A percentile compares a stretch with the other conserved stretches of the same genome.
These are phyloP conservation scores for Lodderomyces beijingensis DNA, from an alignment of 1,139 yeast species.

Conservation along the genomic window DNA sequence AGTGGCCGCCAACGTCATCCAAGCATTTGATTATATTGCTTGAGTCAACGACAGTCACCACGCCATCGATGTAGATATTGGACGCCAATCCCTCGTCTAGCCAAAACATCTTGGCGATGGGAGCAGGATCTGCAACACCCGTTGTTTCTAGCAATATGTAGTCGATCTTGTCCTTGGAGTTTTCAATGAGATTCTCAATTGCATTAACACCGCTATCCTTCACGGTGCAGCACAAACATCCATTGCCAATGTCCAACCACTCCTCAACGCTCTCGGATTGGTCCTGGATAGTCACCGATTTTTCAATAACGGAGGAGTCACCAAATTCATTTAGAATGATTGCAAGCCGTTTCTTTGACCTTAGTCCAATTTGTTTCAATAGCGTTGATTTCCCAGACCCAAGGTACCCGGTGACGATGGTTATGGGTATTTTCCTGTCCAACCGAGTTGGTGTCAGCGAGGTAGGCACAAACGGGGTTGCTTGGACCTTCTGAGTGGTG, in stretches of 20 bases:
- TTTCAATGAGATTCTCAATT: conserved; percentile 78
- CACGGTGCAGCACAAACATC: conserved; percentile 94
- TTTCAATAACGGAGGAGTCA: conserved; percentile 84
- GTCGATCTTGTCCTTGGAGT: conserved; percentile 72
- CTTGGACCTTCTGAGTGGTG: conserved; percentile 7
- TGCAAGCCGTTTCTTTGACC: conserved; percentile 71
- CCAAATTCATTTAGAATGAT: conserved; percentile 90
- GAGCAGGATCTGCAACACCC: conserved; percentile 98
- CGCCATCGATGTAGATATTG: conserved; percentile 86
- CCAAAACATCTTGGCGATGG: conserved; percentile 97
- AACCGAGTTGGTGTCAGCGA: conserved; percentile 11
- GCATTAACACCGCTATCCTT: conserved; percentile 94
- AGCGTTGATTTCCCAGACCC: conserved; percentile 95
- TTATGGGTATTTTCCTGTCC: conserved; percentile 67
- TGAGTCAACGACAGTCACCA: conserved; percentile 85
- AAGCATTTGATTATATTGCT: conserved; percentile 63
- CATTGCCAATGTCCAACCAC: conserved; percentile 95
- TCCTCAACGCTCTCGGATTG: conserved; percentile 64
- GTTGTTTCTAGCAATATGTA: conserved; percentile 90
- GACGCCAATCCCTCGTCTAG: conserved; percentile 84
- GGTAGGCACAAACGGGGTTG: conserved; percentile 6
- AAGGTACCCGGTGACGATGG: conserved; percentile 88
- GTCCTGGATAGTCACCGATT: conserved; percentile 73
- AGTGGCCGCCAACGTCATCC: conserved; percentile 62
- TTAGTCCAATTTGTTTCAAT: conserved; percentile 65